Conservation (phyloP, 495 filamentous ascomycete species). For the Aspergillus diversus region DNA sequence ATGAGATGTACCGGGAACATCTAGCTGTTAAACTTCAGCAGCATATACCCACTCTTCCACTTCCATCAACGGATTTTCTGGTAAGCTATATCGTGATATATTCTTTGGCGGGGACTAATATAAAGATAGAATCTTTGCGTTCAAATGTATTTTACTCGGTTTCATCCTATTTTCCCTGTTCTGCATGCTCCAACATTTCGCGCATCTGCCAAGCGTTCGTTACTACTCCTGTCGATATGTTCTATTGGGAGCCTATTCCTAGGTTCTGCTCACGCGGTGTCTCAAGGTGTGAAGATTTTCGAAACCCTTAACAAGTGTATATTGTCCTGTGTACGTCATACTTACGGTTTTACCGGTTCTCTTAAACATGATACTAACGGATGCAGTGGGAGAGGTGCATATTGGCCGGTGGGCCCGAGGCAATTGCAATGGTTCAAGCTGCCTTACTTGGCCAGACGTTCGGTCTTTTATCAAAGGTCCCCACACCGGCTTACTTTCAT, state of each 20-base stretch:
- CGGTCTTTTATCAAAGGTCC: constrained; percentile 29
- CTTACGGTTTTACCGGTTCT: not conserved
- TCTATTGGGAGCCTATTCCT: constrained; percentile 38
- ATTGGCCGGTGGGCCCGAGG: constrained; percentile 1
- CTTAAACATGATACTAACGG: no score
- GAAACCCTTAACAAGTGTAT: constrained; percentile 41
- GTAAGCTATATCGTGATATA: constrained; percentile 6
- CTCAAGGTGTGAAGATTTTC: constrained; percentile 36
- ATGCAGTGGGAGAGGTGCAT: constrained; percentile 25
- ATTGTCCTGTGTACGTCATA: constrained; percentile 29
- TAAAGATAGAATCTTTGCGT: constrained; percentile 31
- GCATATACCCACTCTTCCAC: constrained; percentile 22
- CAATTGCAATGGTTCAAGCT: constrained; percentile 34
- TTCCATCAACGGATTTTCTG: constrained; percentile 32
- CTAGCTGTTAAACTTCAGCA: constrained; percentile 26
- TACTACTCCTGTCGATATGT: constrained; percentile 30
- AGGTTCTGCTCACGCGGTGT: constrained; percentile 29
- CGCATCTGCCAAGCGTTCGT: constrained; percentile 26
- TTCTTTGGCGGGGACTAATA: not conserved
- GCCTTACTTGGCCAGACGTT: constrained; percentile 43
- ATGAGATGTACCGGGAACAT: constrained; percentile 28
- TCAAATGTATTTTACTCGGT: constrained; percentile 37
- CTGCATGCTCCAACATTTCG: constrained; percentile 38
- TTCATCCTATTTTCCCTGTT: constrained; percentile 34
- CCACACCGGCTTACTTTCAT: no score